These are phyloP conservation scores for Saturnispora mendoncae DNA, from an alignment of 805 yeast genomes.

Conservation along the genomic window DNA sequence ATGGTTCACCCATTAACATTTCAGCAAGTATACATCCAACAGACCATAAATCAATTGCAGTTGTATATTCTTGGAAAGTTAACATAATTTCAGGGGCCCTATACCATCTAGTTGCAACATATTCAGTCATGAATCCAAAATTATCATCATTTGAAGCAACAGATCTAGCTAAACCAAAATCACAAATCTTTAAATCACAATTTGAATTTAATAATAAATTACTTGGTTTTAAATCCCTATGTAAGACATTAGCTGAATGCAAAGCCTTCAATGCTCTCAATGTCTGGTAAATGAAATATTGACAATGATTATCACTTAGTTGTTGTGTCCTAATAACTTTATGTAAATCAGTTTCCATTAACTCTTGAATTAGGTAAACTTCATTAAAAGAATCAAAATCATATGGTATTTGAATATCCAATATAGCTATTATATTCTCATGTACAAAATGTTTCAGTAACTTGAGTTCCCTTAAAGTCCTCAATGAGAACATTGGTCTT, in stretches of 20 bases:
- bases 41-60: conserved; percentile 95
- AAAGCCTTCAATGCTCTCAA: conserved; percentile 82
- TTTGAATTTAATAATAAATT: conserved; percentile 80
- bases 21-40: conserved; percentile 95
- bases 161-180: conserved; percentile 80
- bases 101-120: conserved; percentile 97
- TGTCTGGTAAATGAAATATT: conserved; percentile 87
- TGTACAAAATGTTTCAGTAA: conserved; percentile 83
- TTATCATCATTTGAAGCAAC: conserved; percentile 56
- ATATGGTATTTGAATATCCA: conserved; percentile 82
- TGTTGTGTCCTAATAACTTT: conserved; percentile 74
- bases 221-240: conserved; percentile 86
- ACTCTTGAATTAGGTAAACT: conserved; percentile 79
- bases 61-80: conserved; percentile 85
- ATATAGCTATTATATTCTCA: conserved; percentile 83
- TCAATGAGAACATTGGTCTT: conserved; percentile 75
- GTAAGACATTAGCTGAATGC: conserved; percentile 91
- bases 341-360: conserved; percentile 84
- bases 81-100: conserved; percentile 97
- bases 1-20: conserved; percentile 73
- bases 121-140: conserved; percentile 85
- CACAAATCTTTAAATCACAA: conserved; percentile 91
- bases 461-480: conserved; percentile 86
- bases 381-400: conserved; percentile 71
- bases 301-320: conserved; percentile 86